Percentiles rank a stretch among this genome's conserved stretches.
phyloP scores from a whole-genome alignment of 441 rosid species.

The Populus tomentosa region DNA sequence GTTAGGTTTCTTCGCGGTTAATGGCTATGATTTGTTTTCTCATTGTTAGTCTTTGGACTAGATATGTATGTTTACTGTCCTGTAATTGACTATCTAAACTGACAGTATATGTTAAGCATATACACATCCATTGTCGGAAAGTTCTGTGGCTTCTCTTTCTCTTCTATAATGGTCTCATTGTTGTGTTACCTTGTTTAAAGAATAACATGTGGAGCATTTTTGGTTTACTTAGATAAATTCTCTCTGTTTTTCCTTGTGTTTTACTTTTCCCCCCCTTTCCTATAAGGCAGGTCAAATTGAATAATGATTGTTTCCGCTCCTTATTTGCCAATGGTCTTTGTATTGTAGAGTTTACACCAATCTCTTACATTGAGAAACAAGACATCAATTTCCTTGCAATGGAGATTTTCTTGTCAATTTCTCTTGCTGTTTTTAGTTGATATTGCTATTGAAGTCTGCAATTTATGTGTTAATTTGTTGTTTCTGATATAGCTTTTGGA shows the following conservation, averaged over 20 bases:
- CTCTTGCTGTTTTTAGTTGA: not conserved
- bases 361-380: not conserved
- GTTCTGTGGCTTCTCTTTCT: not conserved
- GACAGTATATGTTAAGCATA: not conserved
- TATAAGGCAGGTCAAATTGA: too few relatives aligned
- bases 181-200: not conserved
- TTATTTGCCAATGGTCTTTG: not conserved
- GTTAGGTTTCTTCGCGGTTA: not conserved
- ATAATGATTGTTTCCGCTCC: not conserved
- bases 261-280: too few relatives aligned
- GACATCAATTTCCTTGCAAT: not conserved
- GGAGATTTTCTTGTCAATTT: not conserved
- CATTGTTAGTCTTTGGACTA: not conserved
- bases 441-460: not conserved
- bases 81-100: not conserved
- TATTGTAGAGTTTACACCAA: not conserved
- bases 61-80: not conserved
- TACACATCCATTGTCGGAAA: not conserved
- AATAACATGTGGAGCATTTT: not conserved
- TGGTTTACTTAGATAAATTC: not conserved
- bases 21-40: not conserved
- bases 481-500: constrained; percentile 10
- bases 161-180: not conserved
- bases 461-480: constrained; percentile 4
- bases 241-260: too few relatives aligned